Percentiles rank a stretch among this genome's conserved stretches.
phyloP scores from a whole-genome alignment of 2,329 filamentous ascomycete genomes.

The Penicillium sp. region DNA sequence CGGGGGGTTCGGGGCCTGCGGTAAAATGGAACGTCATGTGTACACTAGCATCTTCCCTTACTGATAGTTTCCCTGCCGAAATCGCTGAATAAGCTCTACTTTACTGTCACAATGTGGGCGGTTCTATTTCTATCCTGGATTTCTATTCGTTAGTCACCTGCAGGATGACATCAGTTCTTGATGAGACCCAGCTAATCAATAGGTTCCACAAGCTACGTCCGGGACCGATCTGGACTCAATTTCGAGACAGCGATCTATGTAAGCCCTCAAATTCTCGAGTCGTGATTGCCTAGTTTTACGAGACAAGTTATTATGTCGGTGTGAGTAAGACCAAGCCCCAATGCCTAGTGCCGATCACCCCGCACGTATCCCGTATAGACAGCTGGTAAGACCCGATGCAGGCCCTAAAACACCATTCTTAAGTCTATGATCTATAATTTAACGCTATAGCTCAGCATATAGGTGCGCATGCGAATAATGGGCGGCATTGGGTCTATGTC shows the following conservation, averaged over 20 bases:
- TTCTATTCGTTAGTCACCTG: neutral
- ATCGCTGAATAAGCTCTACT: neutral
- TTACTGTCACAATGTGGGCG: neutral
- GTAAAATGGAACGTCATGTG: neutral
- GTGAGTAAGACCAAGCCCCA: neutral
- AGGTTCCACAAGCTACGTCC: neutral
- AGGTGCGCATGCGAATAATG: no score
- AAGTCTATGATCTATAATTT: neutral
- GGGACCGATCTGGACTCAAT: neutral
- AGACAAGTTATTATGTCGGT: neutral
- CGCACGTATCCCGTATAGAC: neutral
- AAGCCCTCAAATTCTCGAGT: neutral
- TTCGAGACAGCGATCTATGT: neutral
- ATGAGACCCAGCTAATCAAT: neutral
- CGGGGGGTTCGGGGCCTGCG: neutral
- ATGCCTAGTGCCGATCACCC: neutral
- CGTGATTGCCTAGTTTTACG: neutral
- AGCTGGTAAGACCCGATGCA: neutral
- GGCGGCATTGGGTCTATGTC: no score
- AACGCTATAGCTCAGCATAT: no score
- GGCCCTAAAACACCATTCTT: neutral
- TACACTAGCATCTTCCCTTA: neutral
- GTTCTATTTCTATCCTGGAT: slow-evolving; percentile 3
- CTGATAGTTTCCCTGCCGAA: neutral
- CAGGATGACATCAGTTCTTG: slow-evolving; percentile 7